phyloP scores from a whole-genome alignment of 352 stramenopile genomes.

The Phytopythium cucurbitacearum region DNA sequence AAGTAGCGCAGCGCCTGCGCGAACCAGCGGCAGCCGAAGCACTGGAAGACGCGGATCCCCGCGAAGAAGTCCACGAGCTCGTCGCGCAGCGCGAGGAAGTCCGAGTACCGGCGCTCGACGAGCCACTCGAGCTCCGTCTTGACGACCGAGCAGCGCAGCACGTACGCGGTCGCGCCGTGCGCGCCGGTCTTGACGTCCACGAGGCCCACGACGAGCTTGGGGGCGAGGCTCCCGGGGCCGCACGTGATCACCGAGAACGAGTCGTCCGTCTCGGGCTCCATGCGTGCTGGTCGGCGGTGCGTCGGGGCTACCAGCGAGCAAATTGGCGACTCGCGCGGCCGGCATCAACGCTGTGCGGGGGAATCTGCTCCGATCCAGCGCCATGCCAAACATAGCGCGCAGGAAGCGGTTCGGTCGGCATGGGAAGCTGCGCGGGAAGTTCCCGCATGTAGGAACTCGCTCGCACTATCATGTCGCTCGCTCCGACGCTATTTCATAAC shows the following conservation, averaged over 20 bases:
- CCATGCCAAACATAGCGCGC: too few species aligned
- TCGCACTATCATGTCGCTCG: too few species aligned
- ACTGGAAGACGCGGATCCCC: constrained; percentile 36
- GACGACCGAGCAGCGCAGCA: constrained; percentile 34
- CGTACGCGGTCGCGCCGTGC: constrained; percentile 28
- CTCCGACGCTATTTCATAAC: too few species aligned
- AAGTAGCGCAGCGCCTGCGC: constrained; percentile 51
- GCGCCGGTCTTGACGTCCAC: constrained; percentile 14
- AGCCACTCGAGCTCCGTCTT: constrained; percentile 47
- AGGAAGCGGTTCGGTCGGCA: too few species aligned
- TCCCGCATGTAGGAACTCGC: too few species aligned
- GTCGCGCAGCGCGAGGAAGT: constrained; percentile 58
- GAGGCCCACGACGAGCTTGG: constrained; percentile 51
- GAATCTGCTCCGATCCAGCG: too few species aligned
- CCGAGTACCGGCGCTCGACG: constrained; percentile 63
- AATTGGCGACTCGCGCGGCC: not conserved
- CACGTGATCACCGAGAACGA: constrained; percentile 58
- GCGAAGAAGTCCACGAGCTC: constrained; percentile 51
- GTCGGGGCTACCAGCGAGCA: not conserved
- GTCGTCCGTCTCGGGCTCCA: constrained; percentile 28
- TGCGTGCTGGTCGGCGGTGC: constrained; percentile 5
- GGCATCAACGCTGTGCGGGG: too few species aligned
- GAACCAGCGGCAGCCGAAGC: constrained; percentile 78
- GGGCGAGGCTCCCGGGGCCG: constrained; percentile 30
- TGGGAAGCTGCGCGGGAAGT: too few species aligned